Evolutionary conservation across 2,329 filamentous ascomycete species (phyloP).

Genomic region (Juglanconis sp.): DNA sequence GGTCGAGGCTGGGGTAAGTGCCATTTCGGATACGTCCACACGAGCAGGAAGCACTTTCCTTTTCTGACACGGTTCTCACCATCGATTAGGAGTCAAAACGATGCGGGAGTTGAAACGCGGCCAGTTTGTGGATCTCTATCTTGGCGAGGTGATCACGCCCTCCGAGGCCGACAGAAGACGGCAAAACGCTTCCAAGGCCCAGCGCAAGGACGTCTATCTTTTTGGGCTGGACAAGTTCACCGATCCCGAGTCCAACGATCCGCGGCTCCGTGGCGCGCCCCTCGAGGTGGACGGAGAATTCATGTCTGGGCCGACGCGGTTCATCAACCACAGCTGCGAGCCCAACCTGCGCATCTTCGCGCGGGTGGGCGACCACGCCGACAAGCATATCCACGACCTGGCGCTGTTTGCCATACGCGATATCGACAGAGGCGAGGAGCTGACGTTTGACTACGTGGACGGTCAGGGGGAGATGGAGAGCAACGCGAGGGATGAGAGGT

Average conservation of each 20-base stretch:
- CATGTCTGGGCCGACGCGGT: conserved; percentile 73
- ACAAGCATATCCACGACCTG: conserved; percentile 71
- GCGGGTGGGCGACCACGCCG: conserved; percentile 72
- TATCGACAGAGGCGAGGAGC: conserved; percentile 63
- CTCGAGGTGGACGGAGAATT: conserved; percentile 70
- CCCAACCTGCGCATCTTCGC: conserved; percentile 79
- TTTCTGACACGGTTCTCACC: background rate
- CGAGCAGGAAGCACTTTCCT: background rate
- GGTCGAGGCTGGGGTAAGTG: conserved; percentile 69
- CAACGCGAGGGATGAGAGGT: conserved; percentile 47
- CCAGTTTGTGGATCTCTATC: conserved; percentile 77
- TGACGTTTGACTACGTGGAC: conserved; percentile 79
- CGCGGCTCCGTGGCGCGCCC: conserved; percentile 52
- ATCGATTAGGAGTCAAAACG: conserved; percentile 56
- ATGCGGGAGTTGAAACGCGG: conserved; percentile 63
- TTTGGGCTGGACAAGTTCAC: conserved; percentile 81
- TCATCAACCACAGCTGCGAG: conserved; percentile 80
- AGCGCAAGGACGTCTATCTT: conserved; percentile 73
- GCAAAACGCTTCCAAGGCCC: conserved; percentile 47
- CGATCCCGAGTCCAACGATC: conserved; percentile 52
- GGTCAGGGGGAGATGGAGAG: conserved; percentile 51
- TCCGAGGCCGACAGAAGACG: conserved; percentile 65
- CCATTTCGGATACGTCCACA: no score
- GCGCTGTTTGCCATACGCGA: conserved; percentile 70
- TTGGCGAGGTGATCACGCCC: conserved; percentile 67